A percentile compares a stretch with the other conserved stretches of the same genome.
These are phyloP conservation scores for Starmerella cellae DNA, from an alignment of 805 yeast species.

Conservation along the genomic window DNA sequence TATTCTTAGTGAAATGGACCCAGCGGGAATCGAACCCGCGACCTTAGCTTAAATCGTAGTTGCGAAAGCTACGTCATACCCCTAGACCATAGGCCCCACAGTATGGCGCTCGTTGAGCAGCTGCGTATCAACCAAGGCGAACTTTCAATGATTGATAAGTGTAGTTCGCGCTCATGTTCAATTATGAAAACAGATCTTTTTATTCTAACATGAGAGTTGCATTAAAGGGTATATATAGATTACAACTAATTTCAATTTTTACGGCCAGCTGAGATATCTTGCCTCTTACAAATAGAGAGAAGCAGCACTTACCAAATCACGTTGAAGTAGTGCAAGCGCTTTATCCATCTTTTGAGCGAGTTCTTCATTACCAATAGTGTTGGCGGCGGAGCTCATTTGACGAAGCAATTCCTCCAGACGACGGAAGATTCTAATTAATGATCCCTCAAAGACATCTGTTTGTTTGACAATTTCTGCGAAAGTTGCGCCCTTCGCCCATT, in stretches of 20 bases:
- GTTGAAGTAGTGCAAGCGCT: conserved; percentile 72
- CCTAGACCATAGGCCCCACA: conserved; percentile 68
- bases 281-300: conserved; percentile 58
- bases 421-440: conserved; percentile 85
- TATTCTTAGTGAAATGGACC: too few relatives aligned
- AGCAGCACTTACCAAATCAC: conserved; percentile 95
- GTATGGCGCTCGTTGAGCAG: too few relatives aligned
- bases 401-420: conserved; percentile 85
- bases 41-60: conserved; percentile 27
- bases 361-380: conserved; percentile 81
- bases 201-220: too few relatives aligned
- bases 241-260: too few relatives aligned
- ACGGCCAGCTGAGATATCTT: too few relatives aligned
- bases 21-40: conserved; percentile 33
- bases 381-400: conserved; percentile 83
- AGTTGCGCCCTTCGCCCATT: conserved; percentile 94
- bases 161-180: too few relatives aligned
- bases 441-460: conserved; percentile 98
- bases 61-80: conserved; percentile 99
- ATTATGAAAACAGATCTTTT: too few relatives aligned
- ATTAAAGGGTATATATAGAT: too few relatives aligned
- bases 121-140: too few relatives aligned
- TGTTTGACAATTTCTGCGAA: conserved; percentile 95
- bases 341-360: conserved; percentile 80
- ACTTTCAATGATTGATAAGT: too few relatives aligned